Conservation (phyloP, 805 yeast species). For the Candida sonorensis region DNA sequence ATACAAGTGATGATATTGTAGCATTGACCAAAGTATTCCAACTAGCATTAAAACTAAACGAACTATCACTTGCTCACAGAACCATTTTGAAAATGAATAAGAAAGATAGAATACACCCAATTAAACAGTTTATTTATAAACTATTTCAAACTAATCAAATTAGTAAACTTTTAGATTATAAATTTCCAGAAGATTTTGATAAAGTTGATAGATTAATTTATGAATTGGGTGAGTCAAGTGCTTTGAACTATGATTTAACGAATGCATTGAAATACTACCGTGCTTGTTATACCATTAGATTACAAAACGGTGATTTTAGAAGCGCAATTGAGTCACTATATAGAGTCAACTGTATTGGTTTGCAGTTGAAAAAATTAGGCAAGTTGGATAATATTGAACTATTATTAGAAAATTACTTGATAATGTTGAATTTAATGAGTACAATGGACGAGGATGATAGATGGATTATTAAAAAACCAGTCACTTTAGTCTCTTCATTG, state of each 20-base stretch:
- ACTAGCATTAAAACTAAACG: slow-evolving; percentile 23
- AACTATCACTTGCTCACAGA: slow-evolving; percentile 24
- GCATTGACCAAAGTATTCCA: slow-evolving; percentile 22
- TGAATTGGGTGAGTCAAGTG: slow-evolving; percentile 20
- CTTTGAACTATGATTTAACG: slow-evolving; percentile 21
- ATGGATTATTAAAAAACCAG: slow-evolving; percentile 30
- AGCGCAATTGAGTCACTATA: slow-evolving; percentile 40
- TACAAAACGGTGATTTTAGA: slow-evolving; percentile 40
- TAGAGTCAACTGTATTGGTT: slow-evolving; percentile 29
- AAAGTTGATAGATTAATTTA: slow-evolving; percentile 36
- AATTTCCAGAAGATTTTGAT: slow-evolving; percentile 36
- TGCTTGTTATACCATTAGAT: slow-evolving; percentile 45
- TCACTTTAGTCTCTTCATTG: slow-evolving; percentile 5
- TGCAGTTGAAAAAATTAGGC: slow-evolving; percentile 4
- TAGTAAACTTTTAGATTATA: slow-evolving; percentile 32
- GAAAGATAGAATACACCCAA: slow-evolving; percentile 16
- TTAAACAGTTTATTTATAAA: slow-evolving; percentile 30
- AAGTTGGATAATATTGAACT: slow-evolving; percentile 12
- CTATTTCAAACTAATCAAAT: slow-evolving; percentile 35
- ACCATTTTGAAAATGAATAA: slow-evolving; percentile 22
- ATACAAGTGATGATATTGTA: slow-evolving; percentile 16
- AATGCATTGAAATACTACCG: slow-evolving; percentile 38
- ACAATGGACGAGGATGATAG: slow-evolving; percentile 32
- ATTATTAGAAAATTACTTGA: slow-evolving; percentile 30
- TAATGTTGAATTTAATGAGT: slow-evolving; percentile 32